Percentiles rank a stretch among this genome's conserved stretches.
Evolutionary conservation across 768 basidiomycete genomes (phyloP).

Genomic region (Inosperma sp.): DNA sequence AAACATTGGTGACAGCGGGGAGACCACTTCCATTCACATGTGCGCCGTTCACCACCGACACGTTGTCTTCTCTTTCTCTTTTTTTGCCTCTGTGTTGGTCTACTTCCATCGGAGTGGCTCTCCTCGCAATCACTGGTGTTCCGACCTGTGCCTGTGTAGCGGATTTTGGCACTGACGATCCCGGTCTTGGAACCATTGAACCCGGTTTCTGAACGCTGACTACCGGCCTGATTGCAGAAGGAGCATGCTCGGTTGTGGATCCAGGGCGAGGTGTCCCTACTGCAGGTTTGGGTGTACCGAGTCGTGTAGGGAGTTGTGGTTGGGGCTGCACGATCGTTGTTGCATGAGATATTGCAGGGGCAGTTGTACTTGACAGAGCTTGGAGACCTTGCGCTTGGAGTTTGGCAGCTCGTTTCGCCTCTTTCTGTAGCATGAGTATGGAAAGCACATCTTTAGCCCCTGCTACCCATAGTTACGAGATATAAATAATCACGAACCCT

Average conservation of each 20-base stretch:
- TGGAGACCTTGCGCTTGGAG: slow-evolving; percentile 34
- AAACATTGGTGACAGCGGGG: slow-evolving; percentile 10
- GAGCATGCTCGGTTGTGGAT: slow-evolving; percentile 16
- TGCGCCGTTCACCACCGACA: slow-evolving; percentile 18
- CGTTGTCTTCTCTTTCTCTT: slow-evolving; percentile 37
- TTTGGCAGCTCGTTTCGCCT: slow-evolving; percentile 65
- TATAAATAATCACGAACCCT: slow-evolving; percentile 45
- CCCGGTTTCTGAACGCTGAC: slow-evolving; percentile 28
- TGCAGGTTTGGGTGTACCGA: slow-evolving; percentile 2
- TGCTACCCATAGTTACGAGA: neutral
- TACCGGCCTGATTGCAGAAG: slow-evolving; percentile 24
- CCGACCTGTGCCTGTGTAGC: slow-evolving; percentile 15
- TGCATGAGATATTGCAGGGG: slow-evolving; percentile 11
- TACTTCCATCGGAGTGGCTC: slow-evolving; percentile 31
- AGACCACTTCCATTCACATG: slow-evolving; percentile 26
- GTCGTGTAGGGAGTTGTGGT: slow-evolving; percentile 14
- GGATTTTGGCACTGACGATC: slow-evolving; percentile 20
- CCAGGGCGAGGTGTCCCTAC: slow-evolving; percentile 33
- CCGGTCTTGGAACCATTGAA: slow-evolving; percentile 27
- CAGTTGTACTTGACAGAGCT: slow-evolving; percentile 13
- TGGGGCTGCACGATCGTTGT: slow-evolving; percentile 25
- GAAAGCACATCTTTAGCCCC: neutral
- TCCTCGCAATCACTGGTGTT: neutral
- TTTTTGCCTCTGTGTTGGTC: slow-evolving; percentile 37
- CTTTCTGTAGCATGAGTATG: slow-evolving; percentile 47